phyloP scores from a whole-genome alignment of 306 rosid species.

The Vigna angularis region DNA sequence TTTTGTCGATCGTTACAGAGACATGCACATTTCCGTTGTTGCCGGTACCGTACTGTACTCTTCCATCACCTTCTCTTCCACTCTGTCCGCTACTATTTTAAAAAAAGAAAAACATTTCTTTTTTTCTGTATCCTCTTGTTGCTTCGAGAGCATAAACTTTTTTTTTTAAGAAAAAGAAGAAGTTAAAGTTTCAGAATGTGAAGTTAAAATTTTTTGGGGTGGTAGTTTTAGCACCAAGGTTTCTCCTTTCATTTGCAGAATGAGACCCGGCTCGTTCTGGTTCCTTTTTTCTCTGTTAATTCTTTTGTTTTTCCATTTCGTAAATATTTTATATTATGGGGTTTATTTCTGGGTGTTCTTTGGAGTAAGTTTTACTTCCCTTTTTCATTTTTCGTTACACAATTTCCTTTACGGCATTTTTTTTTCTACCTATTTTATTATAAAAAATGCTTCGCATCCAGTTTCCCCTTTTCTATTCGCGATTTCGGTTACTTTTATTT shows the following conservation, averaged over 20 bases:
- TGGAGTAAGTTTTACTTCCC: background rate
- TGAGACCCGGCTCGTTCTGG: background rate
- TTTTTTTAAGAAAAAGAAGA: background rate
- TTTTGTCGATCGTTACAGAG: slow-evolving; percentile 99
- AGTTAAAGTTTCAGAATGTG: background rate
- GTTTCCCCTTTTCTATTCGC: background rate
- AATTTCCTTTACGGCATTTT: background rate
- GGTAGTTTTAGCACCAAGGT: slow-evolving; percentile 1
- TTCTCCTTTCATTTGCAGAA: background rate
- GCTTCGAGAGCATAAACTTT: background rate
- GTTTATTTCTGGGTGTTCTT: background rate
- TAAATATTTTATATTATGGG: background rate
- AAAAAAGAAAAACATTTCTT: background rate
- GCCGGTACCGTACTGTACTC: slow-evolving; percentile 67
- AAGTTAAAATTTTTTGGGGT: slow-evolving; percentile 7
- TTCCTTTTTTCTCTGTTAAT: background rate
- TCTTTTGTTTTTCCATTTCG: background rate
- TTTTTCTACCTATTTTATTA: background rate
- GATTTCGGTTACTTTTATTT: background rate
- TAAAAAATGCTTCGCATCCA: background rate
- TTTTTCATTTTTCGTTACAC: background rate
- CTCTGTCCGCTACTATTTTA: background rate
- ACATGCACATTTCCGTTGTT: slow-evolving; percentile 95
- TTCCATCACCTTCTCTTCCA: slow-evolving; percentile 30
- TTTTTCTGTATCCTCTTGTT: background rate